Evolutionary conservation across 2,329 filamentous ascomycete genomes (phyloP).

Genomic region (Sporothrix dimorphospora): DNA sequence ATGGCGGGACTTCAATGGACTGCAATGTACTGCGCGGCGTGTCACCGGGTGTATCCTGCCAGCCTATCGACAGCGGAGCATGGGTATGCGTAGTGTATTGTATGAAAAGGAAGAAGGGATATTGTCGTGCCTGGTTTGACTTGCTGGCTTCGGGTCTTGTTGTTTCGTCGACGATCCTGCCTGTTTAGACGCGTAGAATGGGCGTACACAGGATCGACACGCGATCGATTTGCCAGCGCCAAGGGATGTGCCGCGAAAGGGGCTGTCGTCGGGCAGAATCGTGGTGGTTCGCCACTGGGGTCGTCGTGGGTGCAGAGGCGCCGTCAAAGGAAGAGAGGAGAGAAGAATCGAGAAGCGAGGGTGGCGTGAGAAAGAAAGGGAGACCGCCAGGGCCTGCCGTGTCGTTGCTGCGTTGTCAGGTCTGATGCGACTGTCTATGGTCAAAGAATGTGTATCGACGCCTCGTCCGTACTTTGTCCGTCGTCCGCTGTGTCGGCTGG

Average conservation of each 20-base stretch:
- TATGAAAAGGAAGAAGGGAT: too few species aligned
- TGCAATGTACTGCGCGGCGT: neutral
- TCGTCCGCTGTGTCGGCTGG: neutral
- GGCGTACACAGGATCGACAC: too few species aligned
- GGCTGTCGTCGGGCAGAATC: too few species aligned
- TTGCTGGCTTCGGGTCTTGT: neutral
- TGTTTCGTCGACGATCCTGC: neutral
- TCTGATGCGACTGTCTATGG: neutral
- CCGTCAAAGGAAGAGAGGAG: neutral
- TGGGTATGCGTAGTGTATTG: neutral
- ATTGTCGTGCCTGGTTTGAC: neutral
- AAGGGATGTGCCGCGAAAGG: neutral
- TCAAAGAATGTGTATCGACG: neutral
- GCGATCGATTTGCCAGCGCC: too few species aligned
- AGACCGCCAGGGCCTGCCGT: conserved; percentile 16
- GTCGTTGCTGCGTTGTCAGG: neutral
- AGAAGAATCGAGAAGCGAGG: neutral
- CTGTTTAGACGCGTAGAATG: neutral
- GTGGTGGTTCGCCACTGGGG: too few species aligned
- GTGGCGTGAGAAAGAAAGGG: neutral
- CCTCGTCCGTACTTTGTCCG: neutral
- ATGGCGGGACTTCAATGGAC: too few species aligned
- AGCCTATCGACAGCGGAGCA: conserved; percentile 4
- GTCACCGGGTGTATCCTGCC: neutral
- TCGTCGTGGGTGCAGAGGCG: neutral